Conservation (phyloP, 192 early-diverging fungal species). For the Coemansia sp. region DNA sequence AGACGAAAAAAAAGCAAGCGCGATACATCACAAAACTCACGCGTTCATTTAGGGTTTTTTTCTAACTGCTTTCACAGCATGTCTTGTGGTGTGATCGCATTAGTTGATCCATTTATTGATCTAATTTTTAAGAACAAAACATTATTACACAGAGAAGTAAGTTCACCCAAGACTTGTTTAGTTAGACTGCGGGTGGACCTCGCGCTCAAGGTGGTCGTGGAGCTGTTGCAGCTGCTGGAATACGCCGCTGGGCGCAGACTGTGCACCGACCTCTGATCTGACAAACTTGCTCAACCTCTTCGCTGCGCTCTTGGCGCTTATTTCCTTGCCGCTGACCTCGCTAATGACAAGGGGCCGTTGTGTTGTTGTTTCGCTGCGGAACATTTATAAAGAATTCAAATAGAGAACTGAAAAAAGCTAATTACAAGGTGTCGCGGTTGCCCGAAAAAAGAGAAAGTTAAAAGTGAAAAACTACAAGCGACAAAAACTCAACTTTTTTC, state of each 20-base stretch:
- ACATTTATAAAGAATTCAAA: too few species aligned
- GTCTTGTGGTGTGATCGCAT: too few species aligned
- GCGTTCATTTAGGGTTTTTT: neutral
- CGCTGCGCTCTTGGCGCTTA: conserved; percentile 2
- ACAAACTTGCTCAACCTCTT: conserved; percentile 23
- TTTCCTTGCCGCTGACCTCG: conserved; percentile 19
- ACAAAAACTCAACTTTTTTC: too few species aligned
- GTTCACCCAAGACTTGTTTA: neutral
- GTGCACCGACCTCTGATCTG: conserved; percentile 28
- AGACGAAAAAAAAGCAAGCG: neutral
- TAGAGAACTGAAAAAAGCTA: too few species aligned
- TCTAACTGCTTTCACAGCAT: too few species aligned
- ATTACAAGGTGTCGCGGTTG: too few species aligned
- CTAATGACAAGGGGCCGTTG: conserved; percentile 34
- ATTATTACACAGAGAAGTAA: neutral
- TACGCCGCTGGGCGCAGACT: conserved; percentile 28
- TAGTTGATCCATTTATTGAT: too few species aligned
- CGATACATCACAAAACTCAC: neutral
- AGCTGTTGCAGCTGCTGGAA: conserved; percentile 40
- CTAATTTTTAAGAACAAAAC: too few species aligned
- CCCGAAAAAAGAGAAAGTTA: too few species aligned
- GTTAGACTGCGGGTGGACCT: conserved; percentile 5
- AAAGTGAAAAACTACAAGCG: too few species aligned
- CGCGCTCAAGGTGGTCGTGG: conserved; percentile 4
- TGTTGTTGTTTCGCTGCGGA: conserved; percentile 5